These are phyloP conservation scores for Nakazawaea ernobii DNA, from an alignment of 805 yeast genomes.

Conservation along the genomic window DNA sequence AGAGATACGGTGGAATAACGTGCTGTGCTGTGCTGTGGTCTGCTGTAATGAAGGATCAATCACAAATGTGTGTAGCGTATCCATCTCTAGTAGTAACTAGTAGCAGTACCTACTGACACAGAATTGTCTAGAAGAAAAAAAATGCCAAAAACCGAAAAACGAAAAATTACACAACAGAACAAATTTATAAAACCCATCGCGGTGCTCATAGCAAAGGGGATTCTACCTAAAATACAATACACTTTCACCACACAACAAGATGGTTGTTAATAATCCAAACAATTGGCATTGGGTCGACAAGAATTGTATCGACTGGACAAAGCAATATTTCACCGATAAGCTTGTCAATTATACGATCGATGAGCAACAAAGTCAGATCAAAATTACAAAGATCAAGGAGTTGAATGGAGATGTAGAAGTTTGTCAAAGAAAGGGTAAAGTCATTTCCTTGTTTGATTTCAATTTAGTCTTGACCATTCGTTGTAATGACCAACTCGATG, in stretches of 20 bases:
- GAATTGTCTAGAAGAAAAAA: not conserved
- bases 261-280: conserved; percentile 96
- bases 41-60: too few species aligned
- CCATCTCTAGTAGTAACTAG: too few species aligned
- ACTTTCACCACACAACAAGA: conserved; percentile 20
- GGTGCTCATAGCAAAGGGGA: too few species aligned
- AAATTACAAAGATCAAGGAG: conserved; percentile 41
- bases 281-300: conserved; percentile 99
- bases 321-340: conserved; percentile 61
- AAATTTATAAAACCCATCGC: not conserved
- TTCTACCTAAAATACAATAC: too few species aligned
- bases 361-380: conserved; percentile 24
- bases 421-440: conserved; percentile 94
- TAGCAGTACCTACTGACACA: not conserved
- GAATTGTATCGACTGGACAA: conserved; percentile 91
- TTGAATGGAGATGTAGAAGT: conserved; percentile 97
- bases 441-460: conserved; percentile 85
- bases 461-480: conserved; percentile 54
- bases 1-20: too few species aligned
- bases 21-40: too few species aligned
- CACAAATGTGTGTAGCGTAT: too few species aligned
- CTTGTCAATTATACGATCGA: conserved; percentile 41
- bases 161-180: not conserved
- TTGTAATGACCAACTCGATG: conserved; percentile 51
- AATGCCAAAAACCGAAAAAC: not conserved